phyloP scores from a whole-genome alignment of 1,139 yeast species.

The Saccharomyces hybrid region DNA sequence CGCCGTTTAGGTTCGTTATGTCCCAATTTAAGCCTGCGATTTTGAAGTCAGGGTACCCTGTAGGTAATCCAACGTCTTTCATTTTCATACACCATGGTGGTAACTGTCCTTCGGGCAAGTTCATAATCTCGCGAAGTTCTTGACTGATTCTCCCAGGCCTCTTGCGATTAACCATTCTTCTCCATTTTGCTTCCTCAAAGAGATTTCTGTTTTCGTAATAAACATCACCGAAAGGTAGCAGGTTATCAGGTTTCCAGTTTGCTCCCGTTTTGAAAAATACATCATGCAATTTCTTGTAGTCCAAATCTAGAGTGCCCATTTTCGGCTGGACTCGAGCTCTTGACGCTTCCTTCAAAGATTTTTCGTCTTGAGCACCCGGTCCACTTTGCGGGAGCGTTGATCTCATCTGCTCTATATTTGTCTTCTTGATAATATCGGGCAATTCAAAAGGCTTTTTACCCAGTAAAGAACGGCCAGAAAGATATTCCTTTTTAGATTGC shows the following conservation, averaged over 20 bases:
- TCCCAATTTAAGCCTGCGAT: slow-evolving; percentile 47
- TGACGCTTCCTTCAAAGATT: slow-evolving; percentile 62
- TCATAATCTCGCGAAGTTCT: slow-evolving; percentile 59
- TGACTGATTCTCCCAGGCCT: slow-evolving; percentile 66
- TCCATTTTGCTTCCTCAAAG: slow-evolving; percentile 39
- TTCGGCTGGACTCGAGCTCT: slow-evolving; percentile 87
- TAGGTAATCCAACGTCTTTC: slow-evolving; percentile 76
- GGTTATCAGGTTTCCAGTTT: slow-evolving; percentile 59
- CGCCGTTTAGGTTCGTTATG: slow-evolving; percentile 21
- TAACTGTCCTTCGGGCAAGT: slow-evolving; percentile 52
- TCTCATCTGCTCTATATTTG: slow-evolving; percentile 88
- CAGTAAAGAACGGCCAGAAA: slow-evolving; percentile 64
- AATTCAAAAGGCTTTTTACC: slow-evolving; percentile 68
- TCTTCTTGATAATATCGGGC: slow-evolving; percentile 70
- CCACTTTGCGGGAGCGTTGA: slow-evolving; percentile 36
- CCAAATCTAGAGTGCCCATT: slow-evolving; percentile 80
- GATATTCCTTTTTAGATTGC: slow-evolving; percentile 73
- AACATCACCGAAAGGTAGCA: slow-evolving; percentile 65
- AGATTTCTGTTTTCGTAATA: slow-evolving; percentile 73
- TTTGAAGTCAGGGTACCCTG: slow-evolving; percentile 63
- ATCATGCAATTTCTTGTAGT: slow-evolving; percentile 72
- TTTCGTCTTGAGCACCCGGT: slow-evolving; percentile 37
- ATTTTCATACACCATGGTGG: slow-evolving; percentile 82
- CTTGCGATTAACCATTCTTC: slow-evolving; percentile 31
- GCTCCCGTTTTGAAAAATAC: slow-evolving; percentile 70